Evolutionary conservation across 805 yeast genomes (phyloP), one percentile per base, ranked within the genome.

Genomic region (Priceomyces fermenticarens): DNA sequence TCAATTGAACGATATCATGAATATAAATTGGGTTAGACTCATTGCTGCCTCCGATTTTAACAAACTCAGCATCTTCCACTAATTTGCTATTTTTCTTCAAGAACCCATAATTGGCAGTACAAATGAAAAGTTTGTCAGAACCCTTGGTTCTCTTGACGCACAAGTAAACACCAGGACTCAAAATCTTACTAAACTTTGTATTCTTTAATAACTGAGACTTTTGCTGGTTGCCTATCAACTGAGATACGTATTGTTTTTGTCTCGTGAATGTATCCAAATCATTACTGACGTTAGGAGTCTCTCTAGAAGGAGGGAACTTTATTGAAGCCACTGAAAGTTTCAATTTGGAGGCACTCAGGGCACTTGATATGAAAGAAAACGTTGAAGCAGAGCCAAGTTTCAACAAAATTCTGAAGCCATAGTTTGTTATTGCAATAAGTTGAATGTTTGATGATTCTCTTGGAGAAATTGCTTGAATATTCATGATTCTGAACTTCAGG

Each of bases 121-220:
- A 73, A 3, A 85, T 82, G 58, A 85, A 88, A 15, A 88, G 62
- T 40, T 75, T 74, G 44, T 70, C 74, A 3, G 72, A 63, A 33
- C 57, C 57, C 39, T 63, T 66, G 3, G 72, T 67, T 38, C 77
- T 75, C 41, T 67, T 68, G 10, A 83, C 85, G 30, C 87, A 83
- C 45, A 90, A 72, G 53, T 81, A 90, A 3, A 88, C 81, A n/a
- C 95, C 96, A 0, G 97, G 96, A 14, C 95, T 80, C 25, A 88
- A 70, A 10, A 90, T 69, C 26, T 77, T 73, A 17, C 85, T 73
- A 9, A 80, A 68, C 31, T 75, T 67, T 20, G 85, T 73, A 34
- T 83, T 77, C 44, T 74, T 76, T 42, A 83, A 66, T 36, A 88
- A 72, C 61, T 57, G 85, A 70, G 80, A 75, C 43, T 63, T 65